phyloP scores from a whole-genome alignment of 163 green algal species.

The Scenedesmus sp. region DNA sequence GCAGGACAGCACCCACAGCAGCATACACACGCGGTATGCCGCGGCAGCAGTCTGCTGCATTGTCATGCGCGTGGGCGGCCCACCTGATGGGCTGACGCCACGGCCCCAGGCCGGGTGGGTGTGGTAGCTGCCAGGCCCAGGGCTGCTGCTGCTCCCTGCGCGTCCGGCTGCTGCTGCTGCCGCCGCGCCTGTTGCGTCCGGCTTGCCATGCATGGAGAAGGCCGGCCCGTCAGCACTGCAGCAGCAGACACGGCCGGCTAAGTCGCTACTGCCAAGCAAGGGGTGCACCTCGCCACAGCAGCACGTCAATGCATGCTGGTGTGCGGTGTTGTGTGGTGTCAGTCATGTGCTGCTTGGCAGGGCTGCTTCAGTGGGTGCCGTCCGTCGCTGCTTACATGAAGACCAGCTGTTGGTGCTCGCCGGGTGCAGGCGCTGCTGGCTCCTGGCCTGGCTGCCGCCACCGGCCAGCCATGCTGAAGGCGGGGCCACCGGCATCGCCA shows the following conservation, averaged over 20 bases:
- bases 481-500: not conserved
- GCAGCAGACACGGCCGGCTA: not conserved
- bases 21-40: not conserved
- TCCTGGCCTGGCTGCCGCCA: slow-evolving; percentile 35
- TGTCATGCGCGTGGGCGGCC: too few species aligned
- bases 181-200: too few species aligned
- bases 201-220: slow-evolving; percentile 28
- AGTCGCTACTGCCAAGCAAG: not conserved
- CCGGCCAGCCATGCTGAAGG: slow-evolving; percentile 16
- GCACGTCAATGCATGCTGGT: too few species aligned
- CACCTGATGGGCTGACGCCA: slow-evolving; percentile 25
- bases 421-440: slow-evolving; percentile 28
- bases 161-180: not conserved
- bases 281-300: too few species aligned
- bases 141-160: slow-evolving; percentile 3
- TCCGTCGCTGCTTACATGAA: slow-evolving; percentile 34
- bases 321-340: too few species aligned
- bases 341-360: too few species aligned
- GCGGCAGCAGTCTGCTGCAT: too few species aligned
- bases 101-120: slow-evolving; percentile 14
- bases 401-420: slow-evolving; percentile 30
- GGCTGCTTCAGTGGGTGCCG: too few species aligned
- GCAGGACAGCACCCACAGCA: not conserved
- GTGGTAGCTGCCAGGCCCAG: slow-evolving; percentile 24
- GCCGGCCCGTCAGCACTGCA: slow-evolving; percentile 38